These are phyloP conservation scores for Clavariopsis aquatica DNA, from an alignment of 495 filamentous ascomycete genomes.

Conservation along the genomic window DNA sequence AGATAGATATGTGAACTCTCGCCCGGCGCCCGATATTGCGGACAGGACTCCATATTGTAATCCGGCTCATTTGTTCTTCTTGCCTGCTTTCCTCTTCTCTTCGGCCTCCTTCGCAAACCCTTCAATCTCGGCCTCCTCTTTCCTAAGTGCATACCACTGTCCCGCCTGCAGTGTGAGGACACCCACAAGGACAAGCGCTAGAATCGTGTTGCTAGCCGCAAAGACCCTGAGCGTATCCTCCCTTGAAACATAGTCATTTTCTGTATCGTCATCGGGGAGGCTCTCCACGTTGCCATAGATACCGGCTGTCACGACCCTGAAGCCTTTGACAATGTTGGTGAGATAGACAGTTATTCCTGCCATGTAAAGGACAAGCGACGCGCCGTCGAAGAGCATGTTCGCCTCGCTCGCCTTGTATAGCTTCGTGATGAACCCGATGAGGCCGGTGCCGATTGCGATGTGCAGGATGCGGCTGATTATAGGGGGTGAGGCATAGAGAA, in stretches of 20 bases:
- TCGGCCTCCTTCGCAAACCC: slow-evolving; percentile 58
- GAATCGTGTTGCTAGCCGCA: slow-evolving; percentile 92
- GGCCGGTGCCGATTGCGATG: slow-evolving; percentile 84
- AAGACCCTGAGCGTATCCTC: slow-evolving; percentile 89
- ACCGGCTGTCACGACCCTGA: slow-evolving; percentile 70
- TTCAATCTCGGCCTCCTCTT: slow-evolving; percentile 79
- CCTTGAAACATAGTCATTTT: slow-evolving; percentile 59
- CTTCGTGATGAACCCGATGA: slow-evolving; percentile 88
- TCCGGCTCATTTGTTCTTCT: slow-evolving; percentile 45
- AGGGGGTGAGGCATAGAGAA: slow-evolving; percentile 82
- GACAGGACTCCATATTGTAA: neutral
- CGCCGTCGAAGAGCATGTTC: slow-evolving; percentile 96
- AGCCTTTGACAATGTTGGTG: slow-evolving; percentile 91
- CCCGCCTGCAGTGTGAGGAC: slow-evolving; percentile 92
- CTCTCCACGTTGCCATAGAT: slow-evolving; percentile 41
- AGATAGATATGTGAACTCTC: neutral
- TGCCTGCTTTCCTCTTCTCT: slow-evolving; percentile 50
- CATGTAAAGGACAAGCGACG: slow-evolving; percentile 85
- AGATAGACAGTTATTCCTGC: slow-evolving; percentile 88
- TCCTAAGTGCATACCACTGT: slow-evolving; percentile 97
- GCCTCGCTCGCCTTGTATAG: slow-evolving; percentile 88
- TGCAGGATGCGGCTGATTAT: slow-evolving; percentile 90
- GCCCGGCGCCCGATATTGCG: neutral
- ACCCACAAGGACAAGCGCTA: slow-evolving; percentile 86
- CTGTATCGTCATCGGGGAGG: slow-evolving; percentile 54